Percentiles rank a stretch among this genome's conserved stretches.
phyloP scores from a whole-genome alignment of 2,329 filamentous ascomycete species.

The Colletotrichum lupini region DNA sequence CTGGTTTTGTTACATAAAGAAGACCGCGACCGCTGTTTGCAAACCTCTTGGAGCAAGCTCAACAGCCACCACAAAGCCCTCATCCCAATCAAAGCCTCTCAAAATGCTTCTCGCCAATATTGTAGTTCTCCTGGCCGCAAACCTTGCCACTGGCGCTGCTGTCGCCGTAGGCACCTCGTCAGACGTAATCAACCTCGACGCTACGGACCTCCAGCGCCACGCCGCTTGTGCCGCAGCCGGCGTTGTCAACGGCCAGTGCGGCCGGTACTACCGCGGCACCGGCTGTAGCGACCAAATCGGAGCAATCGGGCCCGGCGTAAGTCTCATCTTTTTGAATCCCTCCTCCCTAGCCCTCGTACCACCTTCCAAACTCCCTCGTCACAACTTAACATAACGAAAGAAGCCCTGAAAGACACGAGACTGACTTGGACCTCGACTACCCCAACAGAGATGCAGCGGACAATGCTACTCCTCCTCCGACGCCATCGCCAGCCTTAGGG shows the following conservation, averaged over 20 bases:
- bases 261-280: conserved; percentile 2
- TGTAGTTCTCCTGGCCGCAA: neutral
- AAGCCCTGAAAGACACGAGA: too few species aligned
- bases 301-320: neutral
- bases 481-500: conserved; percentile 3
- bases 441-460: neutral
- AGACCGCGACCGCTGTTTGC: too few species aligned
- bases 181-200: neutral
- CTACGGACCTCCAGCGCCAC: conserved; percentile 4
- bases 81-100: neutral
- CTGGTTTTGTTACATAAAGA: too few species aligned
- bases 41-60: too few species aligned
- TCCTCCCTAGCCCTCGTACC: neutral
- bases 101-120: neutral
- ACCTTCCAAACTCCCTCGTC: neutral
- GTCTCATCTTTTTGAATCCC: neutral
- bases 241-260: neutral
- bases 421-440: too few species aligned
- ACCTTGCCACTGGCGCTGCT: neutral
- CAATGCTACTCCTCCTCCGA: conserved; percentile 1
- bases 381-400: neutral
- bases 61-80: too few species aligned
- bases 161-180: neutral
- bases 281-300: conserved; percentile 5
- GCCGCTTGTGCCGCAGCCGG: neutral